Base-by-base conservation (phyloP, 1,139 yeast species). In the Yamadazyma songkhlaensis region DNA sequence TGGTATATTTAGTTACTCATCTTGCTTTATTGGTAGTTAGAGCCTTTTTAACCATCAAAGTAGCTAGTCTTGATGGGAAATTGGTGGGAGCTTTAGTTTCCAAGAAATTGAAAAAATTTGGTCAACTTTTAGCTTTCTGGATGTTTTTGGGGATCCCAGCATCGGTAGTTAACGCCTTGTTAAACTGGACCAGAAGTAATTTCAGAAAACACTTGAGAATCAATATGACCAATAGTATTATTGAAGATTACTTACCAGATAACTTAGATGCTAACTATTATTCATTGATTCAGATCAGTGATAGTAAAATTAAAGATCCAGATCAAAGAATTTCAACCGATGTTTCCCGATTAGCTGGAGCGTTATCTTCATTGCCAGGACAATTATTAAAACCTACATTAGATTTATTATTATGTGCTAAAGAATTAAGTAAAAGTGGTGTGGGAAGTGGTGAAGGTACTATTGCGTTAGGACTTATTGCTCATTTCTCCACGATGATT, bases 371-470 rank as follows among this genome's bases (percentile, higher is more conserved):
- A 37, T 71, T 90, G 36, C 92, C 95, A 17, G 86, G 94, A n/a
- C 95, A 90, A 57, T 60, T 90, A 28, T 72, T 92, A 45, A 88
- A 88, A 54, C 97, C 97, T 1, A 72, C 86, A 6, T 67, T 90
- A 41, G 97, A 89, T 60, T 74, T 90, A 51, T 63, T 84, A 17
- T 67, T 90, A 33, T 87, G 96, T 59, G 92, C 95, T 0, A 79
- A 83, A 60, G 90, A 87, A 58, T 71, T 90, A 43, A 74, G 88
- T 3, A 78, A 70, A 38, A 74, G 81, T 46, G 86, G 92, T 36
- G 92, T 90, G 22, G 82, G 84, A 27, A 77, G 80, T 57, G 87
- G 90, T 8, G 97, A 90, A 62, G 95, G 95, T 8, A 85, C 95
- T 4, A 64, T 90, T 39, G 76, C 86, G 3, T 70, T 90, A 31